Conservation (phyloP, 768 basidiomycete genomes). For the Rossbeevera mucosa region DNA sequence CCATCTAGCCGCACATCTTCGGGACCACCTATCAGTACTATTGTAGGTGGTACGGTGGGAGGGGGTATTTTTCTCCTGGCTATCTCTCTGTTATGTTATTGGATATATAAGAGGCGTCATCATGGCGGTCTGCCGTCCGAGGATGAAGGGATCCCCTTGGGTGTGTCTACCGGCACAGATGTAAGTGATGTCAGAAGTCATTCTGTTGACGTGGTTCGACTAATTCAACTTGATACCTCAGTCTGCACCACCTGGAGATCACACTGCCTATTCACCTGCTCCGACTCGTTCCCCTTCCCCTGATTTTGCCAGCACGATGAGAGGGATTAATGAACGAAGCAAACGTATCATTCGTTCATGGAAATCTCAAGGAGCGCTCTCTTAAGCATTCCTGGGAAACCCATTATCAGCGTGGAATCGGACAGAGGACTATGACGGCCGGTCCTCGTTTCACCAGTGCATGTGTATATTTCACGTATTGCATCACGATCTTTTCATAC, state of each 20-base stretch:
- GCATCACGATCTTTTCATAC: too few species aligned
- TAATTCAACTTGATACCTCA: not conserved
- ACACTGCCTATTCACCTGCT: not conserved
- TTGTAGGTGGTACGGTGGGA: slow-evolving; percentile 9
- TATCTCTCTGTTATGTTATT: not conserved
- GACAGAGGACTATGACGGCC: too few species aligned
- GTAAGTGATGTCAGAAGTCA: not conserved
- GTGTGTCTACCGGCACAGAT: not conserved
- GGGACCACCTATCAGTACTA: not conserved
- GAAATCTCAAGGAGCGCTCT: too few species aligned
- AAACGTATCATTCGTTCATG: too few species aligned
- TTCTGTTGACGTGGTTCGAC: not conserved
- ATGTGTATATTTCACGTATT: too few species aligned
- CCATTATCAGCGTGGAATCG: too few species aligned
- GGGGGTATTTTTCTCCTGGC: not conserved
- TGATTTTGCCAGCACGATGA: not conserved
- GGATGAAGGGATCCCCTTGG: not conserved
- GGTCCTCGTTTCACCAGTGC: too few species aligned
- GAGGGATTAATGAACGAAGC: not conserved
- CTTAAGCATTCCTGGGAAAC: too few species aligned
- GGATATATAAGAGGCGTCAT: not conserved
- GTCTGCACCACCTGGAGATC: not conserved
- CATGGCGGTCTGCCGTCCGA: not conserved
- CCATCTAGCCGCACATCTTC: not conserved
- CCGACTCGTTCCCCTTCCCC: not conserved